Conservation (phyloP, 169 alveolate species). For the Theileria sp. region DNA sequence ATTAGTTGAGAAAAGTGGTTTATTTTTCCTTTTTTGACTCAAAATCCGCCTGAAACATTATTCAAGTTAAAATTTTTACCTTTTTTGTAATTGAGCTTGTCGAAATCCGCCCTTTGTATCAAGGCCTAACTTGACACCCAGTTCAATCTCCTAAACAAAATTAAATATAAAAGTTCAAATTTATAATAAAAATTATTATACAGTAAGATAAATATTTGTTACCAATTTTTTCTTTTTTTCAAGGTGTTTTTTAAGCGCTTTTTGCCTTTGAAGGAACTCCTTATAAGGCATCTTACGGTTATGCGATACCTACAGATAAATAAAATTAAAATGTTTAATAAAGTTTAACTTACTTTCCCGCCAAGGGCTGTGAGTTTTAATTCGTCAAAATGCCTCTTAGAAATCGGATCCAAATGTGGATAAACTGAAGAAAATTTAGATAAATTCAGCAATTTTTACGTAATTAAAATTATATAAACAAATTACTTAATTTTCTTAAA, state of each 20-base stretch:
- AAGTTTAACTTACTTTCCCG: conserved; percentile 56
- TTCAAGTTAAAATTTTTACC: neutral
- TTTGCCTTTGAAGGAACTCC: conserved; percentile 67
- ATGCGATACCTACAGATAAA: conserved; percentile 40
- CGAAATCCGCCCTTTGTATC: conserved; percentile 62
- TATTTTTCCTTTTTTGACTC: conserved; percentile 30
- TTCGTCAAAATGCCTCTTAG: conserved; percentile 59
- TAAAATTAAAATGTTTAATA: neutral
- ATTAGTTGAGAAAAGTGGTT: conserved; percentile 31
- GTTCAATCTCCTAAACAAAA: conserved; percentile 48
- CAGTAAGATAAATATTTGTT: conserved; percentile 16
- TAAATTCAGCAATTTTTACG: neutral
- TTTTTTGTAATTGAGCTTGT: conserved; percentile 51
- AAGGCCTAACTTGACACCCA: conserved; percentile 45
- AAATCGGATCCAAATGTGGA: conserved; percentile 64
- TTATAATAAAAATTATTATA: too few species aligned
- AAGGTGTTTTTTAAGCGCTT: conserved; percentile 65
- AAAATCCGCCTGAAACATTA: conserved; percentile 21
- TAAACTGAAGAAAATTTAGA: conserved; percentile 27
- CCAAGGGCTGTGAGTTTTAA: conserved; percentile 57
- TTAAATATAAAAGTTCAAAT: neutral
- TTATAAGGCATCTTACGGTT: conserved; percentile 71
- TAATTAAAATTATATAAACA: neutral
- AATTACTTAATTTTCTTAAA: conserved; percentile 41
- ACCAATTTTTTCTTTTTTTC: conserved; percentile 65